A percentile compares a stretch with the other conserved stretches of the same genome.
phyloP scores from a whole-genome alignment of 345 rosid genomes.

The Adansonia digitata region DNA sequence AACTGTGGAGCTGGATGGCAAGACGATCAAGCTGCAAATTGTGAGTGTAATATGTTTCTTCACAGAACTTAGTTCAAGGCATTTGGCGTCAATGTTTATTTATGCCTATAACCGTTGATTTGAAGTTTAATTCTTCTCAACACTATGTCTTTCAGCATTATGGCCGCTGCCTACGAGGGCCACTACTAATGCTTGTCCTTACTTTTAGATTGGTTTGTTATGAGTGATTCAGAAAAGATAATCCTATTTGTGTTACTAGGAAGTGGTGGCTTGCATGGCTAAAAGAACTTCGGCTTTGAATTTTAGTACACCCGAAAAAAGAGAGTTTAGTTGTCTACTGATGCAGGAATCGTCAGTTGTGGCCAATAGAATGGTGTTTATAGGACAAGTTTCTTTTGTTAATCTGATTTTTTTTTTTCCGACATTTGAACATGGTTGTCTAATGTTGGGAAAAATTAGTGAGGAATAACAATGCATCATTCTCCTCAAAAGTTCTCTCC shows the following conservation, averaged over 20 bases:
- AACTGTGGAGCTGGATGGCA: constrained; percentile 75
- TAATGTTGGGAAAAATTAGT: background rate
- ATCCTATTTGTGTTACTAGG: background rate
- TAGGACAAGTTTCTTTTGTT: background rate
- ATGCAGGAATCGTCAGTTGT: background rate
- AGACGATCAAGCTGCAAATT: constrained; percentile 73
- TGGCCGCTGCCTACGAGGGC: background rate
- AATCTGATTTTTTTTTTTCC: background rate
- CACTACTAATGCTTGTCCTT: background rate
- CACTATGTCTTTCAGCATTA: background rate
- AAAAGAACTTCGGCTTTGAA: background rate
- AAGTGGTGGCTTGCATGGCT: background rate
- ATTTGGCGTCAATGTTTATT: background rate
- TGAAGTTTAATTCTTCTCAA: background rate
- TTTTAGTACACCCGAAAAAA: background rate
- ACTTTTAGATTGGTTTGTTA: background rate
- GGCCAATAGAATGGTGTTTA: background rate
- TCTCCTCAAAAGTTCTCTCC: background rate
- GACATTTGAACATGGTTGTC: background rate
- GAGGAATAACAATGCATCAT: background rate
- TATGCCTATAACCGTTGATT: background rate
- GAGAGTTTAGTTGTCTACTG: background rate
- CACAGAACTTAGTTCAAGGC: background rate
- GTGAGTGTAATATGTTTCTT: constrained; percentile 29
- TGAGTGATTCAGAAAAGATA: background rate